Base-by-base conservation (phyloP, 129 eudicot genomes). In the Flaveria ramosissima region DNA sequence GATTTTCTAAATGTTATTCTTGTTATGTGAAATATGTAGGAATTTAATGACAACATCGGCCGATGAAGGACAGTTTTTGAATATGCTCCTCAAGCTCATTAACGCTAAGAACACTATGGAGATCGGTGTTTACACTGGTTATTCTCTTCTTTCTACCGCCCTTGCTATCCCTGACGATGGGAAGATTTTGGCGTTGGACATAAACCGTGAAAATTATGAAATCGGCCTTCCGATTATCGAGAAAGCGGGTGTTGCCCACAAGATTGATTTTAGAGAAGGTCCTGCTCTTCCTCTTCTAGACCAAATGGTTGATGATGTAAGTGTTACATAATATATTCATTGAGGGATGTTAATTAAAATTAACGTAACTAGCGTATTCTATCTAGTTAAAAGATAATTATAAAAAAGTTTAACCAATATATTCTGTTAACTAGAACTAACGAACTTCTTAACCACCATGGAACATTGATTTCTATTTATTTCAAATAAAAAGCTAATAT, bases 1-100 rank as follows among this genome's bases (percentile, higher is more conserved):
- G 9, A 23, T 41, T 60, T 71, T 60, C 72, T 62, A 79, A 36
- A 30, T 61, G 26, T 20, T 26, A 7, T 41, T 24, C 7, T 77
- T 68, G 39, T 68, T 4, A 36, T 6, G 13, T 39, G 16, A 51
- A 51, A 14, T 16, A 83, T 59, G 9, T 15, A 86, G 88, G 90
- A 86, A 86, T 68, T 63, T 86, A 0, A 83, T 86, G 88, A 86
- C 90, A 0, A 86, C 88, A 1, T 86, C 90, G 10, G 90, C 90
- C 0, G 90, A 86, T 77, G 90, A 86, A 83, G 87, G 90, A 57
- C 90, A 86, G 11, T 86, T 86, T 68, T 48, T 86, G 61, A 86
- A 77, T 70, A 24, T 86, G 46, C 82, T 86, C 9, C 53, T 86
- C 0, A 86, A 86, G 53, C 82, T 85, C 9, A 85, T 85, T 24